Base-by-base conservation (phyloP, 106 monocot genomes). In the Amphibolis antarctica region DNA sequence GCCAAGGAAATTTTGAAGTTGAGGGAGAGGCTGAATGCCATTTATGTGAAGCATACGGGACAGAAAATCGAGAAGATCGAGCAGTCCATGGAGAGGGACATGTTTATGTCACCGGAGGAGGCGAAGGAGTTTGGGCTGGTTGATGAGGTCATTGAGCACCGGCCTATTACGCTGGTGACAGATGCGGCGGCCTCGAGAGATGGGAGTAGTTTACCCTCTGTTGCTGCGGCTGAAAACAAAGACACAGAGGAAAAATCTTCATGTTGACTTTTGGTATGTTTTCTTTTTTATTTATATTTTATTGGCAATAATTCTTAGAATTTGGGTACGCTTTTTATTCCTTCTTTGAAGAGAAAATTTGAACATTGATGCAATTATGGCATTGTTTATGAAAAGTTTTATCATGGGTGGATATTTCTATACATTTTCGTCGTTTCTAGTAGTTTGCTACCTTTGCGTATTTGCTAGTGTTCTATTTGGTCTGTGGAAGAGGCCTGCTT, bases 1-100 rank as follows among this genome's bases (percentile, higher is more conserved):
- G 66, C 73, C 17, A 74, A 74, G 73, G 73, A 74, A 83, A 94
- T 94, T 64, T 50, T 94, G 26, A 86, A 89, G 77, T 65, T 94
- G 13, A 73, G 86, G 22, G 86, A 83, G 56, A 53, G 78, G 29
- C 67, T 94, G 36, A 94, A 88, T 51, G 27, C 27, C 10, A 74
- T 74, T 42, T 66, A 74, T 30, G 65, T 56, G 45, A 74, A 74
- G 66, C 66, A 74, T 42, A 66, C 66, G 0, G 59, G 59, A 48
- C 73, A 74, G 66, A 23, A 55, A 2, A 57, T 66, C 12, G 79
- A 83, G 23, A 69, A 24, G 54, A 81, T 89, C 18, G 86, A 94
- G 78, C 30, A 71, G 60, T 74, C 30, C 5, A 74, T 74, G 73
- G 66, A 66, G 28, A 54, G 73, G 49, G 73, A 74, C 22, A 66